Evolutionary conservation across 2,329 filamentous ascomycete genomes (phyloP).

Genomic region (Fusarium graminum): DNA sequence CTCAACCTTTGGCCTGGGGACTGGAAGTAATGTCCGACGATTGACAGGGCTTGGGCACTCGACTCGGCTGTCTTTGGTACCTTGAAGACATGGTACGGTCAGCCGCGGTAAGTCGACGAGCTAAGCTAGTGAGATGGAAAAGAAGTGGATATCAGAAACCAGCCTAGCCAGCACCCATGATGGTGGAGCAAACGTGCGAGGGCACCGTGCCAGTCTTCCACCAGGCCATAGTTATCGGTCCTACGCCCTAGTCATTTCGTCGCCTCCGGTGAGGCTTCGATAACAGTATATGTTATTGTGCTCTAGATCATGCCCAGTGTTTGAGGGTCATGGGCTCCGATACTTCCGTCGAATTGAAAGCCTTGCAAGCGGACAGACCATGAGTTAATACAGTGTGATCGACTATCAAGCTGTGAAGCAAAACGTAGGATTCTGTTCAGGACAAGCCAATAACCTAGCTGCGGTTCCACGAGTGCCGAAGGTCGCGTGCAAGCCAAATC

Average conservation of each 20-base stretch:
- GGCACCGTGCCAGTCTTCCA: slow-evolving; percentile 30
- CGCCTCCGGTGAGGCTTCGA: slow-evolving; percentile 37
- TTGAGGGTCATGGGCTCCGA: neutral
- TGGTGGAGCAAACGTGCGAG: slow-evolving; percentile 32
- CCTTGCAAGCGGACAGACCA: neutral
- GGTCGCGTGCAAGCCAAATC: slow-evolving; percentile 50
- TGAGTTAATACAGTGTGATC: slow-evolving; percentile 13
- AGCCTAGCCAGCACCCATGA: slow-evolving; percentile 35
- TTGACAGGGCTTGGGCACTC: slow-evolving; percentile 41
- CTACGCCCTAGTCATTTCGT: slow-evolving; percentile 38
- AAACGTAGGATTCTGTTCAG: slow-evolving; percentile 12
- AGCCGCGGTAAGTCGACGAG: slow-evolving; percentile 46
- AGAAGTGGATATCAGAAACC: slow-evolving; percentile 43
- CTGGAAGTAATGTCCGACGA: slow-evolving; percentile 46
- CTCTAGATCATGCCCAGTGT: neutral
- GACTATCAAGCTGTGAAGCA: slow-evolving; percentile 3
- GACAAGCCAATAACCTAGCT: slow-evolving; percentile 20
- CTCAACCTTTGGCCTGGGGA: slow-evolving; percentile 18
- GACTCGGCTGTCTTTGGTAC: slow-evolving; percentile 33
- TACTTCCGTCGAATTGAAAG: neutral
- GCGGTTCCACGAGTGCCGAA: slow-evolving; percentile 43
- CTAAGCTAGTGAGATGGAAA: slow-evolving; percentile 35
- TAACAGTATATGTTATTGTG: slow-evolving; percentile 23
- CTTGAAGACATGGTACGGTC: slow-evolving; percentile 42
- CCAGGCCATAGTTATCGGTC: slow-evolving; percentile 40